Conservation (phyloP, 2,329 filamentous ascomycete species). For the Coccinonectria pachysandricola region DNA sequence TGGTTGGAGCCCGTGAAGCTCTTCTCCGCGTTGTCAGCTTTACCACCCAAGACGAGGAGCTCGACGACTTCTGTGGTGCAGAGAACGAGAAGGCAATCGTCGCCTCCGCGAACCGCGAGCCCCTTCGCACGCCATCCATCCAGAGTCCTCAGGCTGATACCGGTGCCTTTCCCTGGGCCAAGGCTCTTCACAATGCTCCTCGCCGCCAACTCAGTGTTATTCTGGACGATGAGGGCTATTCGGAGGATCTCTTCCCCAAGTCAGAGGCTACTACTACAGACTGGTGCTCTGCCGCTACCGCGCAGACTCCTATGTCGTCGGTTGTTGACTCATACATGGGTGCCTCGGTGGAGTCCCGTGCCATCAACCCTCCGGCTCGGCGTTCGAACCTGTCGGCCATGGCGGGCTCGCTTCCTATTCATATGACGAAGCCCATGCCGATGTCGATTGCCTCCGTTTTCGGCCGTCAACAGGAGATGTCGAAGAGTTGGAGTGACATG, state of each 20-base stretch:
- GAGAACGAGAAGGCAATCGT: constrained; percentile 68
- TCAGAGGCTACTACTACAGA: constrained; percentile 61
- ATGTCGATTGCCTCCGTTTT: constrained; percentile 71
- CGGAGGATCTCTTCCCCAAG: constrained; percentile 75
- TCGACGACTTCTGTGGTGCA: constrained; percentile 88
- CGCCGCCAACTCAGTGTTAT: constrained; percentile 82
- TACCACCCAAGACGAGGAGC: constrained; percentile 81
- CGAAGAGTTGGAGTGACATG: constrained; percentile 98
- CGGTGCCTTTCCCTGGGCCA: constrained; percentile 90
- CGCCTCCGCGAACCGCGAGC: constrained; percentile 83
- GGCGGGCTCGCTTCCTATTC: constrained; percentile 66
- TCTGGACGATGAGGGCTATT: constrained; percentile 67
- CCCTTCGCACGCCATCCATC: constrained; percentile 88
- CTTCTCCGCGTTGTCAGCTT: constrained; percentile 77
- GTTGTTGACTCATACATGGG: constrained; percentile 75
- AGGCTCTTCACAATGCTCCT: constrained; percentile 70
- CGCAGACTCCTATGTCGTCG: constrained; percentile 70
- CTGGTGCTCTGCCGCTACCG: constrained; percentile 69
- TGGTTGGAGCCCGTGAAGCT: constrained; percentile 66
- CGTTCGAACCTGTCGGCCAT: constrained; percentile 42
- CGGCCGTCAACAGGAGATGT: constrained; percentile 67
- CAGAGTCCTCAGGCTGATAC: constrained; percentile 73
- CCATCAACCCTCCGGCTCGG: constrained; percentile 35
- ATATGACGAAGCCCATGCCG: constrained; percentile 63
- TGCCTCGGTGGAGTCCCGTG: constrained; percentile 67